Percentiles rank a stretch among this genome's conserved stretches.
Conservation (phyloP, 495 filamentous ascomycete genomes). For the Trichoderma reesei region DNA sequence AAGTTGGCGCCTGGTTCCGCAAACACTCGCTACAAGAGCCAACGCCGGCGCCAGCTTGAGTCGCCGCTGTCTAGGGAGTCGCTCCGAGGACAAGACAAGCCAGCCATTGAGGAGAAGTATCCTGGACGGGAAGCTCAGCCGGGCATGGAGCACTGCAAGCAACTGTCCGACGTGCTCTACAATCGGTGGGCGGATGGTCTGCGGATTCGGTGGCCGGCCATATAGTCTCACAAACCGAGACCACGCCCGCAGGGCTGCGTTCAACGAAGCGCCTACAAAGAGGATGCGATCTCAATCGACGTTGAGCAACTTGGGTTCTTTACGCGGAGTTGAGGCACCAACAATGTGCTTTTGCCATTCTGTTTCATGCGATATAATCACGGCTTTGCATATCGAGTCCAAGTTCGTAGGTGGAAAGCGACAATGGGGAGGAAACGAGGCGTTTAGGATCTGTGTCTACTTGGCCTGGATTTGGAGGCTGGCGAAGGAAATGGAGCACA, state of each 20-base stretch:
- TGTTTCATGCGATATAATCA: background rate
- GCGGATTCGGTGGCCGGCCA: slow-evolving; percentile 62
- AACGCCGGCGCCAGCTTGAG: slow-evolving; percentile 58
- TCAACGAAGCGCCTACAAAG: too few relatives aligned
- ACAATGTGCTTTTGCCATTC: background rate
- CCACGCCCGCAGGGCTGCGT: too few relatives aligned
- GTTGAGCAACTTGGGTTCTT: background rate
- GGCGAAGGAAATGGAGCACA: background rate
- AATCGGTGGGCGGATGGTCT: slow-evolving; percentile 80
- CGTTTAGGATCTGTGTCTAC: background rate
- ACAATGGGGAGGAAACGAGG: background rate
- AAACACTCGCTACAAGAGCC: slow-evolving; percentile 77
- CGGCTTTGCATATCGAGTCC: background rate
- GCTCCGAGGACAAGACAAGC: slow-evolving; percentile 35
- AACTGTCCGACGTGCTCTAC: slow-evolving; percentile 84
- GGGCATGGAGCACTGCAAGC: slow-evolving; percentile 86
- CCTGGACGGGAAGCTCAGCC: slow-evolving; percentile 42
- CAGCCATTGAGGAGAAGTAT: slow-evolving; percentile 35
- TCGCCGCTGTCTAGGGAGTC: slow-evolving; percentile 25
- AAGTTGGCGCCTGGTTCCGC: slow-evolving; percentile 70
- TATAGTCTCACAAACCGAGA: slow-evolving; percentile 20
- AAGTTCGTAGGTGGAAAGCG: background rate
- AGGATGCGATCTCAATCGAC: background rate
- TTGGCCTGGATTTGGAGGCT: background rate
- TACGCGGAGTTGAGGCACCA: background rate